These are phyloP conservation scores for Aphanomyces stellatus DNA, from an alignment of 352 stramenopile genomes.

Conservation along the genomic window DNA sequence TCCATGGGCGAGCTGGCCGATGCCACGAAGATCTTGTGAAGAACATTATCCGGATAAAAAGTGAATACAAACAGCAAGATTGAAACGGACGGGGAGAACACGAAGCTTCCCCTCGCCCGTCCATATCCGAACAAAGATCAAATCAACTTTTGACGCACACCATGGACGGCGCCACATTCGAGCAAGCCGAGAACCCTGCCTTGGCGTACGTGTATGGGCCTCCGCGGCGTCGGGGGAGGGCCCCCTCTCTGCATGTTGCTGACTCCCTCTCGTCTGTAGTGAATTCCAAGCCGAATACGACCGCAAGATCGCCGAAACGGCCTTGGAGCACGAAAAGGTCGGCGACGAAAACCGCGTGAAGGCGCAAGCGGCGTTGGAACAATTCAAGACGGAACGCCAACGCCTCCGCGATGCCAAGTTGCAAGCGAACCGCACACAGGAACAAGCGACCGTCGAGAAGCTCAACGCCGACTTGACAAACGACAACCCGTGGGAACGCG, in stretches of 20 bases:
- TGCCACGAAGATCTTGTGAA: background rate
- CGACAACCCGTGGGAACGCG: conserved; percentile 91
- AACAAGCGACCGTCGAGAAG: conserved; percentile 92
- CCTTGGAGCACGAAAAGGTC: conserved; percentile 12
- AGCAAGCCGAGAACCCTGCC: conserved; percentile 6
- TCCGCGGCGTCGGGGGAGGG: too few relatives aligned
- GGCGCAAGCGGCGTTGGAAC: conserved; percentile 38
- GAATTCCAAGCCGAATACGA: conserved; percentile 19
- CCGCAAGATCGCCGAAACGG: conserved; percentile 18
- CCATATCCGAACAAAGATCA: background rate
- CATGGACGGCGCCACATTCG: conserved; percentile 15
- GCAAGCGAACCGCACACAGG: conserved; percentile 87
- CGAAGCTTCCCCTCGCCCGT: background rate
- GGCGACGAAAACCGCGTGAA: conserved; percentile 26
- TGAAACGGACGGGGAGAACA: background rate
- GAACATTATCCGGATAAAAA: conserved; percentile 5
- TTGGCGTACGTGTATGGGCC: conserved; percentile 15
- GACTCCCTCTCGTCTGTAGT: too few relatives aligned
- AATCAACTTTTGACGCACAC: conserved; percentile 3
- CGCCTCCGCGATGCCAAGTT: conserved; percentile 86
- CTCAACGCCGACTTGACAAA: conserved; percentile 91
- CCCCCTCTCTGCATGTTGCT: too few relatives aligned
- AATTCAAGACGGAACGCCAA: conserved; percentile 80
- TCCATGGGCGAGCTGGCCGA: too few relatives aligned
- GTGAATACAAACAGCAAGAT: conserved; percentile 3